phyloP scores from a whole-genome alignment of 768 basidiomycete genomes.

The Lentinula raphanica region DNA sequence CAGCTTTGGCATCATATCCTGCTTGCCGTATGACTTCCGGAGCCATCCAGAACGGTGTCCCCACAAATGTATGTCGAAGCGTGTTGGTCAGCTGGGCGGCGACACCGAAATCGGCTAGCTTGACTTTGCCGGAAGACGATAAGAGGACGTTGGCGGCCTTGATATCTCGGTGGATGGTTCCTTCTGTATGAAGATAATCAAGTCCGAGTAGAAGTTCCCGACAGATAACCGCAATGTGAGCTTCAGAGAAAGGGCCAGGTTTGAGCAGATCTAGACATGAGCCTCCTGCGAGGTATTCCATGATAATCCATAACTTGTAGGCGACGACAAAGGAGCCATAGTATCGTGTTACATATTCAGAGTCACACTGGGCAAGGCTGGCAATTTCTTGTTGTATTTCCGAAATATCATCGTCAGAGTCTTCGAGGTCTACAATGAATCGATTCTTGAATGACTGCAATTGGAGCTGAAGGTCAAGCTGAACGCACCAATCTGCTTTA shows the following conservation, averaged over 20 bases:
- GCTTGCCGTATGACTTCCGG: constrained; percentile 97
- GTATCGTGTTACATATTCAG: constrained; percentile 93
- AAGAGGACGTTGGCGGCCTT: constrained; percentile 96
- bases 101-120: constrained; percentile 97
- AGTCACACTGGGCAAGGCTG: constrained; percentile 92
- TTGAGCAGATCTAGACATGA: constrained; percentile 96
- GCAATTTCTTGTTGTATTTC: constrained; percentile 99
- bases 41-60: constrained; percentile 98
- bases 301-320: constrained; percentile 98
- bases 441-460: constrained; percentile 6
- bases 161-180: constrained; percentile 98
- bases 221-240: constrained; percentile 91
- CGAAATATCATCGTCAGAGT: constrained; percentile 96
- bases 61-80: constrained; percentile 94
- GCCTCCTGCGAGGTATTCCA: constrained; percentile 99
- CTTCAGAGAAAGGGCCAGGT: constrained; percentile 84
- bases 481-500: constrained; percentile 91
- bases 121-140: constrained; percentile 87
- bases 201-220: constrained; percentile 90
- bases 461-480: constrained; percentile 8
- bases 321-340: constrained; percentile 95
- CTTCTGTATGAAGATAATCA: constrained; percentile 92
- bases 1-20: constrained; percentile 93
- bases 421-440: constrained; percentile 72
- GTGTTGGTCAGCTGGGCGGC: constrained; percentile 95